phyloP scores from a whole-genome alignment of 2,329 filamentous ascomycete genomes.

The Phialemoniopsis sp. region DNA sequence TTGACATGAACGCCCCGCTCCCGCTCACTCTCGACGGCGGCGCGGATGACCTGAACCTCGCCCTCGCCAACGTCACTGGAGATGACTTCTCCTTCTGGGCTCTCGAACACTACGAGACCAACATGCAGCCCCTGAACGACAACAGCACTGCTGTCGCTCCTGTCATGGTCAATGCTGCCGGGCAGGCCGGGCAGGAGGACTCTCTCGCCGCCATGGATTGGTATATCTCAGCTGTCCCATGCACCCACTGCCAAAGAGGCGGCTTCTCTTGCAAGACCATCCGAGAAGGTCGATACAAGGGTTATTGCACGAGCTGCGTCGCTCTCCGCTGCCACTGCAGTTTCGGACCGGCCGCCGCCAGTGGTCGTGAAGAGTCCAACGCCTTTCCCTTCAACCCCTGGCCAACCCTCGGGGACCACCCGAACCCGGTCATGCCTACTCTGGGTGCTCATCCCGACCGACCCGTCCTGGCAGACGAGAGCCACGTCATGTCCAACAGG shows the following conservation, averaged over 20 bases:
- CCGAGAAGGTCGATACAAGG: slow-evolving; percentile 53
- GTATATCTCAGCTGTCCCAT: slow-evolving; percentile 43
- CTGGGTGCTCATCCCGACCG: too few relatives aligned
- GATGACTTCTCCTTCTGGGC: slow-evolving; percentile 58
- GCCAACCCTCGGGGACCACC: slow-evolving; percentile 38
- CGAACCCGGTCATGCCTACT: slow-evolving; percentile 28
- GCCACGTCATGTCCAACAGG: slow-evolving; percentile 4
- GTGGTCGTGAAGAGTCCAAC: slow-evolving; percentile 11
- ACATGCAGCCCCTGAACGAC: too few relatives aligned
- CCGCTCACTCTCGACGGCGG: slow-evolving; percentile 13
- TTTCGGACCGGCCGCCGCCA: slow-evolving; percentile 37
- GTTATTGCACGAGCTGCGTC: slow-evolving; percentile 60
- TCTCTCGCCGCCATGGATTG: slow-evolving; percentile 26
- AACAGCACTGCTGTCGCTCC: slow-evolving; percentile 13
- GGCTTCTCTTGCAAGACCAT: slow-evolving; percentile 59
- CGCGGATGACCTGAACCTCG: slow-evolving; percentile 43
- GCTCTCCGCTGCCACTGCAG: slow-evolving; percentile 56
- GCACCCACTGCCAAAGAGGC: slow-evolving; percentile 44
- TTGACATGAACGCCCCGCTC: slow-evolving; percentile 2
- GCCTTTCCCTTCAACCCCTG: slow-evolving; percentile 42
- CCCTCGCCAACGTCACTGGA: slow-evolving; percentile 50
- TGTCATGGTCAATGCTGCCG: slow-evolving; percentile 3
- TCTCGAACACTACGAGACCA: slow-evolving; percentile 50
- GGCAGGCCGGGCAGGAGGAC: slow-evolving; percentile 14
- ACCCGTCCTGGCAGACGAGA: slow-evolving; percentile 17